Base-by-base conservation (phyloP, 306 rosid genomes). In the Quercus cerris region DNA sequence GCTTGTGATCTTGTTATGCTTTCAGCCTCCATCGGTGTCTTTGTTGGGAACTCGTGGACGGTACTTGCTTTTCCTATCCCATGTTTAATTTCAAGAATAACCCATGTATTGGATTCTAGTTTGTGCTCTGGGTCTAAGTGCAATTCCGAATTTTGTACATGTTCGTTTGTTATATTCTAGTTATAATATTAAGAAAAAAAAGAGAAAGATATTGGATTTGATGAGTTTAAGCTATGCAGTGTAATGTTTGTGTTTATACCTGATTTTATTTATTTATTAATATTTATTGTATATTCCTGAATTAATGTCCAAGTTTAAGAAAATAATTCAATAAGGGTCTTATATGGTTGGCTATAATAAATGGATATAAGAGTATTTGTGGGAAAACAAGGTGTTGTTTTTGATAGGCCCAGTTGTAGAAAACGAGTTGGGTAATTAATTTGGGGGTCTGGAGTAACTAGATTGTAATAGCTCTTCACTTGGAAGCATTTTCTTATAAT, bases 1-100 rank as follows among this genome's bases (percentile, higher is more conserved):
- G 54, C 31, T 27, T 72, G n/a, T 79, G 31, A 44, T 6, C 1
- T 44, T 44, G 51, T 44, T 6, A 10, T 56, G 23, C 68, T 80
- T 63, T 23, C 84, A 87, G 89, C 83, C 56, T 12, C 77, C 85
- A 33, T 31, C 77, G 9, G 25, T 75, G 9, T 77, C 85, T 41
- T 75, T 58, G 61, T 71, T 79, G 75, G 89, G 75, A 68, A 19
- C 78, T 74, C 70, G 85, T 89, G 93, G 87, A 82, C 76, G 89
- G 89, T 87, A 75, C 63, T 81, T 75, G 49, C 35, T 64, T 33
- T 71, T 13, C 33, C 0, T 12, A 14, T 11, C 38, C 17, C 2
- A 3, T 35, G 25, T 3, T 54, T 33, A 54, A 27, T 62, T 62
- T 62, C 35, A 1, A 6, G 38, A 61, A 23, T 2, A 13, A 62